Percentiles rank a stretch among this genome's conserved stretches.
phyloP scores from a whole-genome alignment of 805 yeast genomes.

The Pichia manshurica region DNA sequence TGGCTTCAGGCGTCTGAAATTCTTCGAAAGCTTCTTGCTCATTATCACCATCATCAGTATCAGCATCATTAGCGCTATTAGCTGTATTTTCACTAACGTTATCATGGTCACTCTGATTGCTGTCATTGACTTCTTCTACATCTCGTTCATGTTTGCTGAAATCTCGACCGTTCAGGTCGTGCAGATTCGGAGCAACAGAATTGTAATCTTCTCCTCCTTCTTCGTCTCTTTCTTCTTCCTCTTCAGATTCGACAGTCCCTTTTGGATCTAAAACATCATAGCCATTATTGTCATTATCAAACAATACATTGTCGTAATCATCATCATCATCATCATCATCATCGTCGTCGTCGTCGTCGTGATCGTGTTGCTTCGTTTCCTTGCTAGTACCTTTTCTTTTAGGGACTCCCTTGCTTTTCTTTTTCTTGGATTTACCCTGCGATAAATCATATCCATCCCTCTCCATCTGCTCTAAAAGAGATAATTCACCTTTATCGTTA shows the following conservation, averaged over 20 bases:
- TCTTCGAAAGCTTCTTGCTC: not conserved
- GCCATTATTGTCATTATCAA: not conserved
- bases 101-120: slow-evolving; percentile 5
- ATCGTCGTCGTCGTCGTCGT: slow-evolving; percentile 1
- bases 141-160: too few relatives aligned
- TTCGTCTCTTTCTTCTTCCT: not conserved
- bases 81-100: not conserved
- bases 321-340: slow-evolving; percentile 5
- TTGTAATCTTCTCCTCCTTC: slow-evolving; percentile 10
- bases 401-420: not conserved
- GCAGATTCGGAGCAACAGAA: too few relatives aligned
- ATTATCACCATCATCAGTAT: not conserved
- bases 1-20: not conserved
- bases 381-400: not conserved
- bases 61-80: slow-evolving; percentile 1
- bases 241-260: not conserved
- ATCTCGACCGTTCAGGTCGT: too few relatives aligned
- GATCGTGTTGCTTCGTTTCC: not conserved
- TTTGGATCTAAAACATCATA: slow-evolving; percentile 5
- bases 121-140: not conserved
- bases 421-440: not conserved
- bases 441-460: slow-evolving; percentile 8
- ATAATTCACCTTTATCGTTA: not conserved
- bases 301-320: not conserved
- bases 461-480: slow-evolving; percentile 9